phyloP scores from a whole-genome alignment of 495 filamentous ascomycete genomes.

The Antarctomyces pellizariae region DNA sequence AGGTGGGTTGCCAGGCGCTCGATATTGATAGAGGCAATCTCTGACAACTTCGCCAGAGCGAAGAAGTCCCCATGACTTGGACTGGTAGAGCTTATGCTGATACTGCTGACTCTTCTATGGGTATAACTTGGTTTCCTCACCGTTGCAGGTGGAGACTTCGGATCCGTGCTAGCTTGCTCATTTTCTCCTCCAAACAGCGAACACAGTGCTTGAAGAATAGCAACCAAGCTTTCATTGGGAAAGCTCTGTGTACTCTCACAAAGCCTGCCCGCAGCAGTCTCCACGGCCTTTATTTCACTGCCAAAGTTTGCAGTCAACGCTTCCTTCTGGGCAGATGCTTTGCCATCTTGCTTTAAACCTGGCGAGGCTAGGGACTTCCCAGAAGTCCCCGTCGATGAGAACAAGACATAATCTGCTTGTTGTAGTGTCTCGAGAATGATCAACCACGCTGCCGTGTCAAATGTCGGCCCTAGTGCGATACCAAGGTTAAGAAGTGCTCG shows the following conservation, averaged over 20 bases:
- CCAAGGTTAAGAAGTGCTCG: constrained; percentile 80
- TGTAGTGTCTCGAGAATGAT: constrained; percentile 81
- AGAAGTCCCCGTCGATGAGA: constrained; percentile 26
- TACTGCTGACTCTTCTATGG: constrained; percentile 36
- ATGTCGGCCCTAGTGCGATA: constrained; percentile 76
- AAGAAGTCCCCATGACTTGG: constrained; percentile 47
- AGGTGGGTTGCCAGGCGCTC: constrained; percentile 41
- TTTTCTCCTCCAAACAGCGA: constrained; percentile 28
- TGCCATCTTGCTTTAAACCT: too few relatives aligned
- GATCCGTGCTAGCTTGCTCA: constrained; percentile 9
- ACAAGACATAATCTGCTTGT: constrained; percentile 71
- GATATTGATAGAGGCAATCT: constrained; percentile 58
- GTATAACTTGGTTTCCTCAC: constrained; percentile 5
- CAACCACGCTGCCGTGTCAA: constrained; percentile 64
- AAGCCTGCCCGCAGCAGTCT: constrained; percentile 65
- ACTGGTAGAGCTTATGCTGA: constrained; percentile 25
- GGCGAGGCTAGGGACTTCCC: constrained; percentile 21
- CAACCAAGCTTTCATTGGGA: constrained; percentile 56
- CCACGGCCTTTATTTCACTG: constrained; percentile 65
- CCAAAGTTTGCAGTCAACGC: constrained; percentile 37
- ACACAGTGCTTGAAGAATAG: constrained; percentile 53
- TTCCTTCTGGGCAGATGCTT: constrained; percentile 12
- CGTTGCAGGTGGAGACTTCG: constrained; percentile 12
- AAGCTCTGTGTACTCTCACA: constrained; percentile 82
- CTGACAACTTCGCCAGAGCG: constrained; percentile 59